Evolutionary conservation across 352 stramenopile species (phyloP), one percentile per base, ranked within the genome.

Genomic region (Phytophthora sp.): DNA sequence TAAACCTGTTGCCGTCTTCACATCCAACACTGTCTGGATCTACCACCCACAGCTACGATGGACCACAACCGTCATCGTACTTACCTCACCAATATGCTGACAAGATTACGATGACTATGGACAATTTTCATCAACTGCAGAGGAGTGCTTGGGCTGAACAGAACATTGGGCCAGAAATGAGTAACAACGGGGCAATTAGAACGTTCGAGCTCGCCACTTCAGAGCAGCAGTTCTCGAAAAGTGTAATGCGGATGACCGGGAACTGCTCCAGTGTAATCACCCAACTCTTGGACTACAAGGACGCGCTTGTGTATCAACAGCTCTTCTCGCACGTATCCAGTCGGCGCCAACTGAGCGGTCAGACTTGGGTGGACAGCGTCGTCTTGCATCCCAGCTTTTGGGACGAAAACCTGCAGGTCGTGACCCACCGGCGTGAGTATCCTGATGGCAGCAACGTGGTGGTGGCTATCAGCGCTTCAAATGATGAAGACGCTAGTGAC

Each of bases 51-150:
- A 20, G 30, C 29, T 56, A 20, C 29, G 60, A 30, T 38, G 58
- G 50, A 31, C 21, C n/a, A 53, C 42, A 27, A 1, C 2, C 24
- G 3, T 73, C 65, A 1, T 73, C 74, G 45, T 86, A 84, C 47
- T 53, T 88, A 1, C 64, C 77, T 20, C 73, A 71, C 5, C 79
- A 87, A 63, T 77, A 82, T 50, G 67, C 69, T n/a, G 73, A 85
- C 46, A 86, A 84, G 57, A 84, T 91, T 31, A 66, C 63, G n/a
- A 53, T 74, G 31, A 74, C 77, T 4, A 88, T 91, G 75, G 83
- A 89, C 23, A 77, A 78, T 45, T 91, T 91, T 41, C 71, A 89
- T 31, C 74, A 76, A 9, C 62, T 91, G 18, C 83, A 91, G 44
- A 85, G 69, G 54, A 84, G 73, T 26, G 60, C 50, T n/a, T 91